These are phyloP conservation scores for Carex parvula DNA, from an alignment of 176 grass and related monocot genomes.

Conservation along the genomic window DNA sequence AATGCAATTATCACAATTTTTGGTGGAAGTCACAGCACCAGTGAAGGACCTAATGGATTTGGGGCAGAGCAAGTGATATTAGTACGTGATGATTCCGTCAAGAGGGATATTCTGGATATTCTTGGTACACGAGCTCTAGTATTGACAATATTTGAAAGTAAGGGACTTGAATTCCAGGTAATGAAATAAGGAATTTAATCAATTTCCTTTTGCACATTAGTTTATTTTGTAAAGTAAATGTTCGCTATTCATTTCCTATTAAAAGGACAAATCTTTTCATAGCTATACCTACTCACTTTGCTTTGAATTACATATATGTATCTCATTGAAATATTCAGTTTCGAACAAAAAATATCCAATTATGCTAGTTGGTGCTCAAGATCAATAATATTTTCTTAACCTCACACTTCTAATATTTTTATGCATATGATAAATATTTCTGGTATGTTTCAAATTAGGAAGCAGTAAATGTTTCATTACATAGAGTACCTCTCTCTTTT, in stretches of 20 bases:
- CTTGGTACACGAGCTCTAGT: slow-evolving; percentile 75
- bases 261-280: neutral
- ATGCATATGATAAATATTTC: neutral
- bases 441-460: neutral
- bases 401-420: no score
- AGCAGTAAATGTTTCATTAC: neutral
- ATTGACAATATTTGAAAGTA: slow-evolving; percentile 77
- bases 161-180: slow-evolving; percentile 90
- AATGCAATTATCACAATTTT: slow-evolving; percentile 82
- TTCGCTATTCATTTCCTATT: neutral
- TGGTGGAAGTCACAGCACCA: slow-evolving; percentile 36
- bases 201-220: neutral
- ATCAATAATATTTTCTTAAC: no score
- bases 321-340: neutral
- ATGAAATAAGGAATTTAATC: neutral
- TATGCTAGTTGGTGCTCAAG: neutral
- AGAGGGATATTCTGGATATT: slow-evolving; percentile 49
- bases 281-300: neutral
- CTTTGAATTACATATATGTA: neutral
- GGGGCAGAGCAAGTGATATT: slow-evolving; percentile 82
- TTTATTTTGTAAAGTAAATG: neutral
- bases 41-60: slow-evolving; percentile 39
- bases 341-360: neutral
- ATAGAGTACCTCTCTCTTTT: no score
- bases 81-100: slow-evolving; percentile 55